phyloP scores from a whole-genome alignment of 768 basidiomycete genomes.

The Asterophora parasitica region DNA sequence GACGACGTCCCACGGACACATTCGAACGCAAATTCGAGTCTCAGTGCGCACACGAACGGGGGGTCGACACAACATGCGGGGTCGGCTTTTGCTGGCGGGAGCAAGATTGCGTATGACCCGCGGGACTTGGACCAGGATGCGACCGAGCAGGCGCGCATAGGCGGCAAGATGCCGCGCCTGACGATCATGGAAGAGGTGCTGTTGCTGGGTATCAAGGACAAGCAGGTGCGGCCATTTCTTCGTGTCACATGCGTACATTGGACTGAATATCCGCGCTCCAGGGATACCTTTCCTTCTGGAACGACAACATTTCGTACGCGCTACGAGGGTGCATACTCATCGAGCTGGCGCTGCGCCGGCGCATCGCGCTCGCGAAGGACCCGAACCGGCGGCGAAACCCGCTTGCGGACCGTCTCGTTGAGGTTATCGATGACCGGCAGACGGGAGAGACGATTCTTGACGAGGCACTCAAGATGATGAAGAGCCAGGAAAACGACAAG shows the following conservation, averaged over 20 bases:
- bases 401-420: constrained; percentile 78
- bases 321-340: constrained; percentile 97
- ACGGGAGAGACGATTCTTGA: constrained; percentile 97
- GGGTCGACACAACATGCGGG: constrained; percentile 56
- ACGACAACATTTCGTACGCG: constrained; percentile 99
- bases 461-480: constrained; percentile 96
- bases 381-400: constrained; percentile 69
- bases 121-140: constrained; percentile 75
- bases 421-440: constrained; percentile 87
- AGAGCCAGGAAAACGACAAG: constrained; percentile 66
- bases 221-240: constrained; percentile 58
- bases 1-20: constrained; percentile 33
- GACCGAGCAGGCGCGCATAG: constrained; percentile 53
- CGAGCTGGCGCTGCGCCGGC: constrained; percentile 90
- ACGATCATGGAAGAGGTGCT: constrained; percentile 98
- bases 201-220: constrained; percentile 91
- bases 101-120: constrained; percentile 91
- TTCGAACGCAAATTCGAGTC: constrained; percentile 13
- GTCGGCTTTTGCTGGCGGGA: constrained; percentile 80
- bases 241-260: neutral
- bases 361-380: constrained; percentile 89
- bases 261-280: constrained; percentile 12
- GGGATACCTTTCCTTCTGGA: constrained; percentile 98
- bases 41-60: constrained; percentile 6
- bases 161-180: constrained; percentile 74